Base-by-base conservation (phyloP, 2,329 filamentous ascomycete genomes). In the Geoglossum cookeanum region DNA sequence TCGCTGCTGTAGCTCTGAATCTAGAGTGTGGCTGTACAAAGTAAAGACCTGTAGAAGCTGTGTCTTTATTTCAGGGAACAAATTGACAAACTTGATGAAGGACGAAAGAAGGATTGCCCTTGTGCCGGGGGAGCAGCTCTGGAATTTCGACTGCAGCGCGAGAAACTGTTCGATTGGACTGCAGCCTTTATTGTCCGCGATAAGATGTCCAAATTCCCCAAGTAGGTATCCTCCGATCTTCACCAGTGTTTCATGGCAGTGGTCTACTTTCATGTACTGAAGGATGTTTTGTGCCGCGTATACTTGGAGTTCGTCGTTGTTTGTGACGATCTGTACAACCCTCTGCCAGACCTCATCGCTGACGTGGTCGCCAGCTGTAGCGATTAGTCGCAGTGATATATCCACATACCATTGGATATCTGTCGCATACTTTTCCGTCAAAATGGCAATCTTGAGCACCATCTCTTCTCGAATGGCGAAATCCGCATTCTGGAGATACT, bases 361-460 rank as follows among this genome's bases (percentile, higher is more conserved):
- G 63, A 98, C 91, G 68, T 98, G 92, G 66, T 98, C 92, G 63
- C 92, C 92, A 2, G 94, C 92, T 81, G 97, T 90, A 59, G 91
- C 89, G 59, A 98, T 90, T 56, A 98, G 78, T 58, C 91, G 83
- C 62, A 98, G 76, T 9, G 92, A 95, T 63, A 97, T 96, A 67
- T 98, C 91, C 61, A 98, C 94, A 69, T 98, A 98, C 92, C 92
- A 98, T 72, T 97, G 91, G 22, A 95, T 87, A 66, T 98, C 92
- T 0, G 90, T 96, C 29, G 92, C 92, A 68, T 98, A 98, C 68
- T 97, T 97, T 68, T 98, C 92, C 0, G 94, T 97, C 62, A 98
- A 71, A 65, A 98, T 98, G 56, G 92, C 92, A 70, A 98, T 95
- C 73, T 98, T 98, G 61, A 98, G 76, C 3, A 97, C 92, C 92